phyloP scores from a whole-genome alignment of 495 filamentous ascomycete species.

The Penicillium longicatenatum region DNA sequence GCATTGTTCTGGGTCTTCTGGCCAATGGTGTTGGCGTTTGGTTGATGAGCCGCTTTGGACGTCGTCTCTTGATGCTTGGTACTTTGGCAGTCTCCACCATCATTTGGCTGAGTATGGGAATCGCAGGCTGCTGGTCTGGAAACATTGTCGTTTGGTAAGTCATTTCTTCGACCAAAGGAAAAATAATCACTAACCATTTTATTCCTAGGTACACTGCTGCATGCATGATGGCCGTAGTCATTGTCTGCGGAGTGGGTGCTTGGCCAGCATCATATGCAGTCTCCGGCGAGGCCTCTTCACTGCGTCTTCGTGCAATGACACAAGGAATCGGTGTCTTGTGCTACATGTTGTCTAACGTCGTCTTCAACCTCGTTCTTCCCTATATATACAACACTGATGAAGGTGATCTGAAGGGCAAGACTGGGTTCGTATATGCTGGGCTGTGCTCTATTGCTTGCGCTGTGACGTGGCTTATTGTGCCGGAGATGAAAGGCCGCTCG shows the following conservation, averaged over 20 bases:
- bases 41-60: constrained; percentile 29
- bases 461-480: constrained; percentile 21
- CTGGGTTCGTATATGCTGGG: constrained; percentile 28
- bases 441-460: constrained; percentile 19
- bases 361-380: constrained; percentile 22
- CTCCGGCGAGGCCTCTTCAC: constrained; percentile 22
- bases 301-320: constrained; percentile 29
- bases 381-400: constrained; percentile 31
- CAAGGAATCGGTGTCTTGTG: constrained; percentile 23
- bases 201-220: constrained; percentile 31
- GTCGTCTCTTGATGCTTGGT: constrained; percentile 23
- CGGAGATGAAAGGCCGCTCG: constrained; percentile 30
- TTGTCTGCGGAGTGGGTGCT: constrained; percentile 26
- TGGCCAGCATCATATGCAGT: constrained; percentile 34
- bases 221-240: constrained; percentile 26
- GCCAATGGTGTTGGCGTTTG: constrained; percentile 31
- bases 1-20: constrained; percentile 29
- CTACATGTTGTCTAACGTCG: constrained; percentile 20
- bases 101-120: constrained; percentile 35
- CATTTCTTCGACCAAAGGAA: neutral
- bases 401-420: constrained; percentile 25
- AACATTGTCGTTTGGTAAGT: constrained; percentile 31
- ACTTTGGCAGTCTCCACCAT: constrained; percentile 23
- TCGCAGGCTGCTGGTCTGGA: constrained; percentile 31
- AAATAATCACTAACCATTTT: neutral